Conservation (phyloP, 2,329 filamentous ascomycete species). For the Penicillium sp. region DNA sequence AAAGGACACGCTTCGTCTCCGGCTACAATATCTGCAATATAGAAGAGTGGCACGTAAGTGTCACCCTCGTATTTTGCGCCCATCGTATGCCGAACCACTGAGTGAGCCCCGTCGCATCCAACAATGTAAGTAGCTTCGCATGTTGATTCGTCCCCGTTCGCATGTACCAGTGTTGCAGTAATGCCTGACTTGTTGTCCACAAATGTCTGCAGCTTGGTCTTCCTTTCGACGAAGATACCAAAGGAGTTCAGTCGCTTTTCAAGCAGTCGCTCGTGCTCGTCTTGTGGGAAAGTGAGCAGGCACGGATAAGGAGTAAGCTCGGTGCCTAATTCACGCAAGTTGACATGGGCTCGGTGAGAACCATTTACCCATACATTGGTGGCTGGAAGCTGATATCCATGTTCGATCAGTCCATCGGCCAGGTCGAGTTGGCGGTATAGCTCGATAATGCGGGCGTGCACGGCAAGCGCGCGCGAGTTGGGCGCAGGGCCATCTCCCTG, state of each 20-base stretch:
- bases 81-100: slow-evolving; percentile 47
- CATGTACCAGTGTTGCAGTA: slow-evolving; percentile 22
- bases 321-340: slow-evolving; percentile 25
- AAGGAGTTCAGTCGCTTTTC: slow-evolving; percentile 28
- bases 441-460: slow-evolving; percentile 55
- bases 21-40: slow-evolving; percentile 48
- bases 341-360: slow-evolving; percentile 23
- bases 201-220: slow-evolving; percentile 28
- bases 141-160: slow-evolving; percentile 22
- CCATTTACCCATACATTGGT: slow-evolving; percentile 40
- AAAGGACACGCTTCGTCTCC: slow-evolving; percentile 23
- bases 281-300: slow-evolving; percentile 30
- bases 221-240: slow-evolving; percentile 32
- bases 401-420: slow-evolving; percentile 37
- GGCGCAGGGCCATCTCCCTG: slow-evolving; percentile 40
- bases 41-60: slow-evolving; percentile 48
- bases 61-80: slow-evolving; percentile 45
- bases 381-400: slow-evolving; percentile 42
- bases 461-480: slow-evolving; percentile 43
- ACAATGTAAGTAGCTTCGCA: slow-evolving; percentile 48
- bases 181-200: slow-evolving; percentile 25
- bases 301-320: slow-evolving; percentile 35
- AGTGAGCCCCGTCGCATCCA: slow-evolving; percentile 57
- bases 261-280: slow-evolving; percentile 32
- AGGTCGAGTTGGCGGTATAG: slow-evolving; percentile 51